Percentiles rank a stretch among this genome's conserved stretches.
Evolutionary conservation across 805 yeast genomes (phyloP).

Genomic region (Candida xyloterini): DNA sequence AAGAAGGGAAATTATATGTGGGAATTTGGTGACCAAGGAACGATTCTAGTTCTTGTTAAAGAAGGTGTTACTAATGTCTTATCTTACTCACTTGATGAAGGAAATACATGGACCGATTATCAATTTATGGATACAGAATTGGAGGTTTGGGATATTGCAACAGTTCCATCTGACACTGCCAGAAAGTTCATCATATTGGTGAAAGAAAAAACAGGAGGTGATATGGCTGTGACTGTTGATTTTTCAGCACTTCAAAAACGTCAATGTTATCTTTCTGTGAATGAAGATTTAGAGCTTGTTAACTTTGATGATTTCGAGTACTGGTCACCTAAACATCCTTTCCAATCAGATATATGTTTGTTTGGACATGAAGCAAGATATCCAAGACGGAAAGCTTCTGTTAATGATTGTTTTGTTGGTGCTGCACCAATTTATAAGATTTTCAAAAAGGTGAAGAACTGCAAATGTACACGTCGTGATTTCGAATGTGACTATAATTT

Average conservation of each 20-base stretch:
- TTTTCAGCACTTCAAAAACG: conserved; percentile 50
- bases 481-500: conserved; percentile 93
- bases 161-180: conserved; percentile 91
- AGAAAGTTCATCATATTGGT: conserved; percentile 70
- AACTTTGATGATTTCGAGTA: conserved; percentile 55
- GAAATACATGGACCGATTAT: conserved; percentile 68
- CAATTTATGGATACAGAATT: conserved; percentile 58
- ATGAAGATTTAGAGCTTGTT: conserved; percentile 28
- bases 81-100: conserved; percentile 73
- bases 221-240: conserved; percentile 49
- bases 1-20: conserved; percentile 75
- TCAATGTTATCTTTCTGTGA: conserved; percentile 52
- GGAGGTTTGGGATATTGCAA: conserved; percentile 67
- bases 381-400: conserved; percentile 54
- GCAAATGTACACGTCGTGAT: conserved; percentile 83
- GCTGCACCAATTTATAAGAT: conserved; percentile 60
- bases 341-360: conserved; percentile 49
- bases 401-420: conserved; percentile 66
- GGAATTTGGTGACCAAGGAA: conserved; percentile 97
- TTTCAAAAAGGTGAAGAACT: conserved; percentile 55
- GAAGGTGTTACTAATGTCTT: conserved; percentile 55
- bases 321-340: conserved; percentile 61
- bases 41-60: conserved; percentile 71
- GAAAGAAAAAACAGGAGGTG: conserved; percentile 34
- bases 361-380: conserved; percentile 70